Conservation (phyloP, 176 grass and related monocot species). For the Bromus sterilis region DNA sequence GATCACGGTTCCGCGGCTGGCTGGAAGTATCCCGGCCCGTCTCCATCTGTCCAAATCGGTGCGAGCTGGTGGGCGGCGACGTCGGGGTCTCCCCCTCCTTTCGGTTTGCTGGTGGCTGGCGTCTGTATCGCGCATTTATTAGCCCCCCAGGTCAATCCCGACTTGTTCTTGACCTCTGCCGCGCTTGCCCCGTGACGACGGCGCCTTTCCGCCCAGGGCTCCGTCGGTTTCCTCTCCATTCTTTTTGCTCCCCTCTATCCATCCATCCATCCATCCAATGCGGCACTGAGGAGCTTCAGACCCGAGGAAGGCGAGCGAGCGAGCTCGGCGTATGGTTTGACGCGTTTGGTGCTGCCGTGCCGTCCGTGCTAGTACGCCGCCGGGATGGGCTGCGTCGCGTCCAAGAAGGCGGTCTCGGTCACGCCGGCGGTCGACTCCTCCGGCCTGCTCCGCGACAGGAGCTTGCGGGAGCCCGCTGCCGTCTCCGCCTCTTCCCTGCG, state of each 20-base stretch:
- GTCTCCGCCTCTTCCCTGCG: slow-evolving; percentile 8
- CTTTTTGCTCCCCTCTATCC: neutral
- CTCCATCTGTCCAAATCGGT: neutral
- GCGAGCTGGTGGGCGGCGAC: neutral
- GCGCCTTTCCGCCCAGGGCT: neutral
- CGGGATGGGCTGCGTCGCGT: slow-evolving; percentile 81
- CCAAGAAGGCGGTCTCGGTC: slow-evolving; percentile 72
- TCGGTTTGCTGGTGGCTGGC: neutral
- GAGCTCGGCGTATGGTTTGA: slow-evolving; percentile 12
- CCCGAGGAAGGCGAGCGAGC: neutral
- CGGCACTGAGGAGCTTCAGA: neutral
- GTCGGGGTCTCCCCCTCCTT: neutral
- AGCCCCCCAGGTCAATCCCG: slow-evolving; percentile 31
- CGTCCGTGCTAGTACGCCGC: neutral
- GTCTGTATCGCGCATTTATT: slow-evolving; percentile 30
- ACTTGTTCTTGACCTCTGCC: slow-evolving; percentile 24
- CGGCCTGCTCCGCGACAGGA: slow-evolving; percentile 19
- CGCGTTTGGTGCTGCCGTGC: neutral
- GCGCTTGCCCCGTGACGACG: slow-evolving; percentile 30
- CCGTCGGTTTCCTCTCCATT: neutral
- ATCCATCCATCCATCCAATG: slow-evolving; percentile 23
- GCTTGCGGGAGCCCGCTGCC: neutral
- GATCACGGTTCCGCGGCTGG: slow-evolving; percentile 18
- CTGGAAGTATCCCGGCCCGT: neutral
- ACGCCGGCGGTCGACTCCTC: slow-evolving; percentile 57